These are phyloP conservation scores for Neurospora intermedia DNA, from an alignment of 495 filamentous ascomycete genomes.

Conservation along the genomic window DNA sequence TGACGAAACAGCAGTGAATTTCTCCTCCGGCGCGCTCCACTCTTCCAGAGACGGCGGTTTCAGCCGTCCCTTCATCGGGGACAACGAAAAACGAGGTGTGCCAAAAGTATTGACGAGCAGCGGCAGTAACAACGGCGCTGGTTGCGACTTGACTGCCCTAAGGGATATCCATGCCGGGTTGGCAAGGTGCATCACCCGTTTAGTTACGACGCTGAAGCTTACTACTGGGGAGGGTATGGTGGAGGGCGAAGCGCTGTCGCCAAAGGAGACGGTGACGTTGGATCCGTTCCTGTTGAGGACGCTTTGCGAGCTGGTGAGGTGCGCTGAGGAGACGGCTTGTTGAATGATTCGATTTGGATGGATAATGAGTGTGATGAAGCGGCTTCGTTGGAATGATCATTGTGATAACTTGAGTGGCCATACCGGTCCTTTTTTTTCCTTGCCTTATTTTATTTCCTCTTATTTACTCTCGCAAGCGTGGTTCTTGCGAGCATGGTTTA, in stretches of 20 bases:
- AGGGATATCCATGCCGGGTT: conserved; percentile 26
- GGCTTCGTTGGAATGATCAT: background rate
- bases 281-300: conserved; percentile 30
- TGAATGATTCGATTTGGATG: background rate
- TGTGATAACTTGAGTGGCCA: background rate
- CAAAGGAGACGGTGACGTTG: conserved; percentile 10
- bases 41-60: background rate
- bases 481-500: background rate
- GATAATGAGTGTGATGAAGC: background rate
- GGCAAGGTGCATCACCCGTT: conserved; percentile 24
- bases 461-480: background rate
- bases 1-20: background rate
- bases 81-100: conserved; percentile 1
- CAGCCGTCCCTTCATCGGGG: conserved; percentile 6
- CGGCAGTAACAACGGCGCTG: background rate
- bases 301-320: conserved; percentile 33
- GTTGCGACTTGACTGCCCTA: conserved; percentile 5
- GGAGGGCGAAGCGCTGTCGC: background rate
- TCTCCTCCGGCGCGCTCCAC: background rate
- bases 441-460: background rate
- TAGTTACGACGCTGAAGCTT: conserved; percentile 29
- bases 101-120: background rate
- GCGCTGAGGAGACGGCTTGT: conserved; percentile 21
- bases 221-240: conserved; percentile 5
- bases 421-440: background rate